phyloP scores from a whole-genome alignment of 495 filamentous ascomycete genomes.

The Barbatosphaeria neglecta region DNA sequence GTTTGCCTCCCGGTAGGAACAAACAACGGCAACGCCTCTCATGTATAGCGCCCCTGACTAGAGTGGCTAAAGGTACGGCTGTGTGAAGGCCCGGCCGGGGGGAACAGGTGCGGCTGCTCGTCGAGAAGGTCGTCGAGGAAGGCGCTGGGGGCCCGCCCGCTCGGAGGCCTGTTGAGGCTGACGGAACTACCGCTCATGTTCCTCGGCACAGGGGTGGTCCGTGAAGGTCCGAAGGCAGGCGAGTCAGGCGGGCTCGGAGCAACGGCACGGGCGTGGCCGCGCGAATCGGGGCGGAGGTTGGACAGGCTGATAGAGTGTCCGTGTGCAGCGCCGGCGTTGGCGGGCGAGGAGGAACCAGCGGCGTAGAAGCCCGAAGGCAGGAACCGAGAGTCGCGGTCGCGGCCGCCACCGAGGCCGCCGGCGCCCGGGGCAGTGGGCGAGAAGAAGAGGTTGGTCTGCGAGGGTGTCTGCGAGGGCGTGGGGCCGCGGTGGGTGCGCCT shows the following conservation, averaged over 20 bases:
- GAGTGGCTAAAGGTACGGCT: slow-evolving; percentile 12
- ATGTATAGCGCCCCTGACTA: slow-evolving; percentile 5
- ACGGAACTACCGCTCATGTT: slow-evolving; percentile 56
- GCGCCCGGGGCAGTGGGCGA: slow-evolving; percentile 68
- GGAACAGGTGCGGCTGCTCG: slow-evolving; percentile 28
- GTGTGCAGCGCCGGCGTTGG: slow-evolving; percentile 35
- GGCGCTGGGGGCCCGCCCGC: slow-evolving; percentile 74
- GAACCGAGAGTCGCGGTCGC: slow-evolving; percentile 56
- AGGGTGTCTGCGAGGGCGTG: slow-evolving; percentile 32
- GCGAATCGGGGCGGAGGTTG: slow-evolving; percentile 40
- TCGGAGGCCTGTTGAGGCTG: slow-evolving; percentile 53
- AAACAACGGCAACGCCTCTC: too few species aligned
- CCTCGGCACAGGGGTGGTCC: slow-evolving; percentile 8
- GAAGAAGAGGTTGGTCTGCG: slow-evolving; percentile 69
- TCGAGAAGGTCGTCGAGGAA: slow-evolving; percentile 91
- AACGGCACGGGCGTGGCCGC: slow-evolving; percentile 33
- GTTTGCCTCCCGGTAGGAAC: too few species aligned
- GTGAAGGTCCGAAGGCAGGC: slow-evolving; percentile 32
- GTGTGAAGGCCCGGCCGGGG: slow-evolving; percentile 12
- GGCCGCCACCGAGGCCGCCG: slow-evolving; percentile 23
- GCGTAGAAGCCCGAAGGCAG: slow-evolving; percentile 91
- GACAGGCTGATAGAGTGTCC: slow-evolving; percentile 41
- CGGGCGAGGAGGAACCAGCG: slow-evolving; percentile 39
- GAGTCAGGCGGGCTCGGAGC: slow-evolving; percentile 57
- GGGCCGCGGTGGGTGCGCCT: slow-evolving; percentile 28